Conservation (phyloP, 345 rosid species). For the Noccaea caerulescens region DNA sequence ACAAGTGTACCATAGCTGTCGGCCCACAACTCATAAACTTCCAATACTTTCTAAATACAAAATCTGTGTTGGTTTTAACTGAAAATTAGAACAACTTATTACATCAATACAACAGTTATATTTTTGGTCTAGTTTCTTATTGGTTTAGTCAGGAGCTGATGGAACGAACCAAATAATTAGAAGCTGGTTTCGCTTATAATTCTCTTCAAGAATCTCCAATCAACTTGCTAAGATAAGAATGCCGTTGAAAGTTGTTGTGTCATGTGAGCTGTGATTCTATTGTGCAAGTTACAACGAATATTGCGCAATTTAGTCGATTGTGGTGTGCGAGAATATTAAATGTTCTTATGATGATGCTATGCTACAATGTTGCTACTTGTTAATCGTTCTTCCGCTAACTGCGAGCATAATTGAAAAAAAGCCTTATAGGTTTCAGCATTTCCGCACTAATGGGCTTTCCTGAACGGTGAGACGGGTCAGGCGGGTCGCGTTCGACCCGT, state of each 20-base stretch:
- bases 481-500: background rate
- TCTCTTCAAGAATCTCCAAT: background rate
- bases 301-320: slow-evolving; percentile 1
- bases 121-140: background rate
- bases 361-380: no score
- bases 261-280: background rate
- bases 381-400: no score
- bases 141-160: background rate
- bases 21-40: slow-evolving; percentile 21
- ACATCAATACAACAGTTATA: background rate
- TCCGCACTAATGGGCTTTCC: no score
- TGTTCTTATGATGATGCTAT: background rate
- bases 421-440: no score
- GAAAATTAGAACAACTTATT: background rate
- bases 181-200: background rate
- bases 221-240: background rate
- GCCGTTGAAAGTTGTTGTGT: background rate
- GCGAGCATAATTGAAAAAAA: no score
- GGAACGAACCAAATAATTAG: background rate
- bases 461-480: background rate
- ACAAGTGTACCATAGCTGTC: slow-evolving; percentile 31
- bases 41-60: slow-evolving; percentile 1
- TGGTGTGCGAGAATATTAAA: background rate
- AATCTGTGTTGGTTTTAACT: background rate
- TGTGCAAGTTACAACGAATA: background rate